phyloP scores from a whole-genome alignment of 2,329 filamentous ascomycete species.

The Fusarium sororula region DNA sequence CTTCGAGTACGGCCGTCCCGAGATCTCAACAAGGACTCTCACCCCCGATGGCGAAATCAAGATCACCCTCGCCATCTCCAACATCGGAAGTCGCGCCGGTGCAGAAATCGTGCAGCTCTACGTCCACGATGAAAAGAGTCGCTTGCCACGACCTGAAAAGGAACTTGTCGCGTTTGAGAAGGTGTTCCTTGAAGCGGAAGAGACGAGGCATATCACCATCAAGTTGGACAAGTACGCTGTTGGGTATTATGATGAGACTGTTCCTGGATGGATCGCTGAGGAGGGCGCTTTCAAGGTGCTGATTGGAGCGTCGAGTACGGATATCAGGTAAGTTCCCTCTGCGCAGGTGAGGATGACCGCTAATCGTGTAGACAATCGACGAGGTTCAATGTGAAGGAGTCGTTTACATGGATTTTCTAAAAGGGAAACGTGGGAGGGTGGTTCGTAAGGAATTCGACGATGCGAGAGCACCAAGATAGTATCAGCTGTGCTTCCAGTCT shows the following conservation, averaged over 20 bases:
- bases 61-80: conserved; percentile 59
- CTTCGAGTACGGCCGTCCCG: conserved; percentile 70
- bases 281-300: conserved; percentile 69
- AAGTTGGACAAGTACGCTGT: conserved; percentile 60
- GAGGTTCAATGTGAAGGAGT: conserved; percentile 68
- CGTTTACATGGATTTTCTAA: conserved; percentile 73
- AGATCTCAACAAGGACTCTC: conserved; percentile 56
- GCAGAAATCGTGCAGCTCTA: conserved; percentile 75
- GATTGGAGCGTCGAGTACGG: conserved; percentile 68
- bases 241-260: conserved; percentile 69
- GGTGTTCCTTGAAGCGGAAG: conserved; percentile 65
- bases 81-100: conserved; percentile 65
- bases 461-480: not conserved
- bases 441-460: not conserved
- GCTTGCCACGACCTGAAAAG: conserved; percentile 73
- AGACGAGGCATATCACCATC: conserved; percentile 60
- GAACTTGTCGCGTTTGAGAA: conserved; percentile 77
- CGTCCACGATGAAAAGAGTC: conserved; percentile 69
- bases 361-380: conserved; percentile 52
- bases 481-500: not conserved
- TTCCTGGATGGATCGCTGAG: conserved; percentile 71
- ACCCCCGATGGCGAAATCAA: conserved; percentile 52
- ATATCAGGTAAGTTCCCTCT: conserved; percentile 65
- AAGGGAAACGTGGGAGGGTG: not conserved
- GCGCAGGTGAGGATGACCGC: not conserved